A percentile compares a stretch with the other conserved stretches of the same genome.
Conservation (phyloP, 1,284 basidiomycete genomes). For the Inonotus obliquus region DNA sequence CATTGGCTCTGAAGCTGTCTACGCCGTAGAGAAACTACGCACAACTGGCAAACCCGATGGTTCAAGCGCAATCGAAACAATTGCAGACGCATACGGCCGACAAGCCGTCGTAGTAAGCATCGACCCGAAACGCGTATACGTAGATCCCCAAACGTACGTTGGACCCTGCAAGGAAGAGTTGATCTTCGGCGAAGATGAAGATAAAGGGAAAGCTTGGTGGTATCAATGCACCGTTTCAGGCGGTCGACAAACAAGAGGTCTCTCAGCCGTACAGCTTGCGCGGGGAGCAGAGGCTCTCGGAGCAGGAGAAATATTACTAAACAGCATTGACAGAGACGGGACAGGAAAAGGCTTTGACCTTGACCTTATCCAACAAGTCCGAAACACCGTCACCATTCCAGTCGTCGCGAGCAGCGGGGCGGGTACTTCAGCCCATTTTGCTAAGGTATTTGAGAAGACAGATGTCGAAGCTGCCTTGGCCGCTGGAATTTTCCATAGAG, state of each 20-base stretch:
- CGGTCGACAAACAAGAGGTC: slow-evolving; percentile 79
- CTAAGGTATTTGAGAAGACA: slow-evolving; percentile 78
- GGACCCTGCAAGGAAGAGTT: slow-evolving; percentile 72
- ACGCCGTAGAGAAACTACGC: slow-evolving; percentile 84
- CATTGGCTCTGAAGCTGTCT: slow-evolving; percentile 94
- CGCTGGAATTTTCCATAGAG: slow-evolving; percentile 96
- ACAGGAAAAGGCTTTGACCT: slow-evolving; percentile 91
- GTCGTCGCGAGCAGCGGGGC: slow-evolving; percentile 96
- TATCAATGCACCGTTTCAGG: slow-evolving; percentile 98
- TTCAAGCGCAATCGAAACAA: slow-evolving; percentile 91
- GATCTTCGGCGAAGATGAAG: slow-evolving; percentile 50
- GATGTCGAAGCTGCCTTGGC: slow-evolving; percentile 90
- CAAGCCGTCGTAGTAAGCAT: slow-evolving; percentile 98
- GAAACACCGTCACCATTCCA: slow-evolving; percentile 77
- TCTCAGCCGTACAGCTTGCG: slow-evolving; percentile 93
- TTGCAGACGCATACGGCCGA: slow-evolving; percentile 87
- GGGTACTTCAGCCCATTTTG: slow-evolving; percentile 79
- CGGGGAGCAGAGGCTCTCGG: slow-evolving; percentile 86
- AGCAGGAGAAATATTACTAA: slow-evolving; percentile 93
- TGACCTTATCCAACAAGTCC: slow-evolving; percentile 78
- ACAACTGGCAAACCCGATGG: slow-evolving; percentile 52
- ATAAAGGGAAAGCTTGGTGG: slow-evolving; percentile 88
- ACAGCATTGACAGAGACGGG: slow-evolving; percentile 97
- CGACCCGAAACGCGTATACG: slow-evolving; percentile 89
- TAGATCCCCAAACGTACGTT: slow-evolving; percentile 60